phyloP scores from a whole-genome alignment of 805 yeast species.

The Yarrowia sp. region DNA sequence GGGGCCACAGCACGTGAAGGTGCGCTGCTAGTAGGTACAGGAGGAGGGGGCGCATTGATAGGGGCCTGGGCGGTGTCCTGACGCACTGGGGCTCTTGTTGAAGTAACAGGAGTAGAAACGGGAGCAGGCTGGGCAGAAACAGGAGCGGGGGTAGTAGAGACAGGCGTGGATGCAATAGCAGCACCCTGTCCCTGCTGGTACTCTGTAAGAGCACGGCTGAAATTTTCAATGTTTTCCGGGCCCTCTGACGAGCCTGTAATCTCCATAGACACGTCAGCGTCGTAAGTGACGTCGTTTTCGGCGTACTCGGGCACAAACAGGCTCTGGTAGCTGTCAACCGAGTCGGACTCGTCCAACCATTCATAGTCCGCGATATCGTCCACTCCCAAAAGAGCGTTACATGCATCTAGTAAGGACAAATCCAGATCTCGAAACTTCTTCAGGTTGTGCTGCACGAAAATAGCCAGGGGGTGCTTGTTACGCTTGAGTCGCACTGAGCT shows the following conservation, averaged over 20 bases:
- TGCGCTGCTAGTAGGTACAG: no score
- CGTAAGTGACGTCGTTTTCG: neutral
- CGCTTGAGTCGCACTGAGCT: neutral
- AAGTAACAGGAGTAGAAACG: neutral
- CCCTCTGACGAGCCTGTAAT: no score
- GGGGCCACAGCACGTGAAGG: neutral
- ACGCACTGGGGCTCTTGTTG: no score
- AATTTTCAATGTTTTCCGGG: no score
- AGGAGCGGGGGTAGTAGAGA: no score
- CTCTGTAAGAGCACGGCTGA: no score
- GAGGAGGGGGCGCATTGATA: no score
- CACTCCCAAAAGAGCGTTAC: constrained; percentile 6
- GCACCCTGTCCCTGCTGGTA: no score
- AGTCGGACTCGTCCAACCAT: constrained; percentile 16
- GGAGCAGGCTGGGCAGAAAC: neutral
- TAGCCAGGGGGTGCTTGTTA: neutral
- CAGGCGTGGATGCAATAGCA: no score
- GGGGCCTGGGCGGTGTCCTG: no score
- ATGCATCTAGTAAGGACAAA: constrained; percentile 1
- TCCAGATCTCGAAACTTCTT: constrained; percentile 10
- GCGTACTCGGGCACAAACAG: neutral
- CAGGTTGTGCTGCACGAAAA: constrained; percentile 12
- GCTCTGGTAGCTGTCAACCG: constrained; percentile 3
- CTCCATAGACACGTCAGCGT: neutral
- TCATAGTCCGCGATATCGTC: constrained; percentile 11